Base-by-base conservation (phyloP, 192 early-diverging fungal genomes). In the Piromyces sp. region DNA sequence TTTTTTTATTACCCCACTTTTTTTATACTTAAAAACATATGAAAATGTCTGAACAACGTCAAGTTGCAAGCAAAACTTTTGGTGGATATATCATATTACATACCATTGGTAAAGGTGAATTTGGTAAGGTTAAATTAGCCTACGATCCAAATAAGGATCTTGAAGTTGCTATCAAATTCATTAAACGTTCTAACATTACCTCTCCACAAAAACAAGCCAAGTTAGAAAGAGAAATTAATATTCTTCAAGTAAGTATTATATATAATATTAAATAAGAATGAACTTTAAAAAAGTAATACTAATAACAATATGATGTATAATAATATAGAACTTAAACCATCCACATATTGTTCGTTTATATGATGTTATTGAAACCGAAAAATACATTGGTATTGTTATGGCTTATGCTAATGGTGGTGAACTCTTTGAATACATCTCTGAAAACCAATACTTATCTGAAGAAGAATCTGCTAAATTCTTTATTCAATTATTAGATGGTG, bases 381-480 rank as follows among this genome's bases (percentile, higher is more conserved):
- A 92, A 81, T 97, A 98, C 84, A 97, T 99, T 85, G 97, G 97
- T 37, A 96, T 99, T 83, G 94, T 98, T 29, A 92, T 98, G 85
- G 96, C 97, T 86, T 97, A 94, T 85, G 97, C 96, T 37, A 51
- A 51, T 22, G 42, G 42, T 22, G 19, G 19, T 17, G 42, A 51
- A 51, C 3, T 86, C 5, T 86, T 86, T 58, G 85, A 86, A 79
- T 82, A 87, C 79, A 86, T 86, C 9, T 51, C 87, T 30, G 40
- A 82, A 30, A 78, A 81, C 38, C 78, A 86, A 40, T 51, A 83
- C 29, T 79, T 86, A 30, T 33, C 51, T 68, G 86, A 87, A 68
- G 58, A 83, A 16, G 85, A 86, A 58, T 83, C 86, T 30, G 30
- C 58, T n/a, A 42, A 79, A n/a, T 85, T 87, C 29, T 86, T 86